Evolutionary conservation across 169 alveolate genomes (phyloP).

Genomic region (Plasmodium reichenowi): DNA sequence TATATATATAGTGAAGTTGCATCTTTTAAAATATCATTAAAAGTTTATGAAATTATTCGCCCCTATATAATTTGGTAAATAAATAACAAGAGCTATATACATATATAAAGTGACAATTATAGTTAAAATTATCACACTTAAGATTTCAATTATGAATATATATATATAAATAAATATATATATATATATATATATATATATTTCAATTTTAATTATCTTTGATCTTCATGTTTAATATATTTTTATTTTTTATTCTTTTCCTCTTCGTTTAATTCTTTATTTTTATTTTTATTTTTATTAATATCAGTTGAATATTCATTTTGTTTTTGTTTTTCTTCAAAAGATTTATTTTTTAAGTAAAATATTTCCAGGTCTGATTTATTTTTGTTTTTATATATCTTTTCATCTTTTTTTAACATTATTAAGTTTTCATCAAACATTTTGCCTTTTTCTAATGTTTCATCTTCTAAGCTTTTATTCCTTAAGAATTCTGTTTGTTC

Average conservation of each 20-base stretch:
- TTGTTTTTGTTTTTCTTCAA: constrained; percentile 5
- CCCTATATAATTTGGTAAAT: too few relatives aligned
- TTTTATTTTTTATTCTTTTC: constrained; percentile 7
- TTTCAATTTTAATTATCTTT: not conserved
- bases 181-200: not conserved
- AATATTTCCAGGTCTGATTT: not conserved
- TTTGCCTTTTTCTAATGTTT: not conserved
- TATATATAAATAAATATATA: too few relatives aligned
- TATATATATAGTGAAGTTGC: too few relatives aligned
- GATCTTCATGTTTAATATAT: not conserved
- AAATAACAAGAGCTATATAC: too few relatives aligned
- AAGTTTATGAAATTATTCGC: too few relatives aligned
- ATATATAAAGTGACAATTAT: too few relatives aligned
- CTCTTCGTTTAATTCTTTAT: constrained; percentile 1
- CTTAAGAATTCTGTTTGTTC: not conserved
- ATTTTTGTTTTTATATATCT: not conserved
- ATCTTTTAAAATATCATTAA: too few relatives aligned
- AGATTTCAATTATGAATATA: too few relatives aligned
- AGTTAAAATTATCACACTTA: too few relatives aligned
- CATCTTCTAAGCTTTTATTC: constrained; percentile 3
- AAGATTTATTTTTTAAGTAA: too few relatives aligned
- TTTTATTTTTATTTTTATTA: not conserved
- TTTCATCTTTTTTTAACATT: not conserved
- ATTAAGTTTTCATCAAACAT: not conserved
- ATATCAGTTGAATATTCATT: constrained; percentile 1